Evolutionary conservation across 768 basidiomycete species (phyloP).

Genomic region (Russula sp.): DNA sequence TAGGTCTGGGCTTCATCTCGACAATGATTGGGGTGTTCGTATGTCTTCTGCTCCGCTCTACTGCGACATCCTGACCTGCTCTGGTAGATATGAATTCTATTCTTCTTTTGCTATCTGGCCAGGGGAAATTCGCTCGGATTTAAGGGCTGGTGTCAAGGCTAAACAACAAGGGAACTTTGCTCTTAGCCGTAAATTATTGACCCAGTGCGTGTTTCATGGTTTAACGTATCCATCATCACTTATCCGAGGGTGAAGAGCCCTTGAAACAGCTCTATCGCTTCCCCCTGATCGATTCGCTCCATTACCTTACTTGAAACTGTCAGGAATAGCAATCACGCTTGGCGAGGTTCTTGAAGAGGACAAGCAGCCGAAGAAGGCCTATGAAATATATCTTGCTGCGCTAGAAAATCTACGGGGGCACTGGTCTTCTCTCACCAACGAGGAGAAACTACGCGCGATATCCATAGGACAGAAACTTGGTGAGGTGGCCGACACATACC

Average conservation of each 20-base stretch:
- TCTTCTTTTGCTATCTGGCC: slow-evolving; percentile 62
- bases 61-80: slow-evolving; percentile 27
- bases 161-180: slow-evolving; percentile 51
- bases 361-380: slow-evolving; percentile 31
- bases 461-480: slow-evolving; percentile 43
- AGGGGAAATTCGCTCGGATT: slow-evolving; percentile 50
- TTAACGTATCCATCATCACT: neutral
- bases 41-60: neutral
- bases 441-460: slow-evolving; percentile 41
- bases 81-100: slow-evolving; percentile 50
- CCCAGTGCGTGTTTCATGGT: slow-evolving; percentile 38
- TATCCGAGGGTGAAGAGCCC: slow-evolving; percentile 39
- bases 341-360: slow-evolving; percentile 49
- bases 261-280: slow-evolving; percentile 45
- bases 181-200: slow-evolving; percentile 47
- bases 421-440: slow-evolving; percentile 28
- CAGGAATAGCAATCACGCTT: slow-evolving; percentile 59
- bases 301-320: slow-evolving; percentile 57
- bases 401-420: slow-evolving; percentile 28
- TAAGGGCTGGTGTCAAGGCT: slow-evolving; percentile 60
- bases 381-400: slow-evolving; percentile 24
- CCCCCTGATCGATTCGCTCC: slow-evolving; percentile 33
- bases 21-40: slow-evolving; percentile 21
- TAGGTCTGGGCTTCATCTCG: slow-evolving; percentile 16
- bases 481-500: slow-evolving; percentile 35